Evolutionary conservation across 345 rosid species (phyloP).

Genomic region (Hibiscus mutabilis): DNA sequence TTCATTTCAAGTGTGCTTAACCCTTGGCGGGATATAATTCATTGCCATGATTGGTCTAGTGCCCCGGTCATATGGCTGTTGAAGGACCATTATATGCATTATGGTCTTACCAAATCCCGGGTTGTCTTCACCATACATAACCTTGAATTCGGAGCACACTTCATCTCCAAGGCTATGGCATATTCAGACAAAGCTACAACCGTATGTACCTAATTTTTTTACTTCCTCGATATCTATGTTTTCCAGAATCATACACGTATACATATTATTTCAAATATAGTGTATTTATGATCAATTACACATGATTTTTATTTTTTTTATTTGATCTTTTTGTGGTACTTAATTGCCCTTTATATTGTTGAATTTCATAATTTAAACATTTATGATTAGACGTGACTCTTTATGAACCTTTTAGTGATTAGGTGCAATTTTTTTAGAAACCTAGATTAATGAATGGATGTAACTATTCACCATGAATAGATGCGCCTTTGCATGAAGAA

Average conservation of each 20-base stretch:
- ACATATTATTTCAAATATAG: not conserved
- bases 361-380: no score
- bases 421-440: no score
- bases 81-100: constrained; percentile 71
- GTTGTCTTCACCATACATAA: constrained; percentile 89
- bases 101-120: constrained; percentile 74
- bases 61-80: constrained; percentile 86
- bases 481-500: no score
- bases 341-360: not conserved
- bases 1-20: constrained; percentile 8
- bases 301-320: no score
- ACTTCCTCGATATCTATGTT: no score
- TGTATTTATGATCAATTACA: no score
- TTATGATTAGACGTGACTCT: no score
- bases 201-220: constrained; percentile 39
- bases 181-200: constrained; percentile 86
- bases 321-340: no score
- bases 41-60: constrained; percentile 96
- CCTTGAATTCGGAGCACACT: constrained; percentile 70
- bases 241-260: no score
- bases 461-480: no score
- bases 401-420: no score
- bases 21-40: constrained; percentile 76
- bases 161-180: constrained; percentile 75
- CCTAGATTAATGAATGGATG: no score